Evolutionary conservation across 208 protist genomes (phyloP).

Genomic region (Kentomonas sorsogonicus): DNA sequence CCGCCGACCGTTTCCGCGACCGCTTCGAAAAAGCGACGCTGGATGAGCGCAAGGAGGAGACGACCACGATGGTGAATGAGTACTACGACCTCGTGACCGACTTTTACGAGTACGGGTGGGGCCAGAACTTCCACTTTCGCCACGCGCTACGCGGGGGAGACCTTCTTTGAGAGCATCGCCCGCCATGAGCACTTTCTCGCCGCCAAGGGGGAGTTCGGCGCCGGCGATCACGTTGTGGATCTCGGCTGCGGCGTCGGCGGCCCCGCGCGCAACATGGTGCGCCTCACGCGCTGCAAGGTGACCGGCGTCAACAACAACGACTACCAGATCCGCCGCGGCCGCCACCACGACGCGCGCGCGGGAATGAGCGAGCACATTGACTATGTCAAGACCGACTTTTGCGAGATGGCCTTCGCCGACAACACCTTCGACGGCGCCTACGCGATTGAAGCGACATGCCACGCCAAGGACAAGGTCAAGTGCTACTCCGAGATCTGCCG

Average conservation of each 20-base stretch:
- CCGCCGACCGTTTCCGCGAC: slow-evolving; percentile 73
- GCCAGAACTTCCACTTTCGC: slow-evolving; percentile 96
- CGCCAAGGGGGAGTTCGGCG: slow-evolving; percentile 72
- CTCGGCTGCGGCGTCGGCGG: slow-evolving; percentile 96
- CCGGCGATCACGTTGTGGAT: slow-evolving; percentile 83
- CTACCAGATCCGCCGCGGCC: slow-evolving; percentile 92
- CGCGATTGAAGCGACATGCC: slow-evolving; percentile 96
- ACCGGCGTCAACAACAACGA: slow-evolving; percentile 97
- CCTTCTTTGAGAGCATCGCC: slow-evolving; percentile 87
- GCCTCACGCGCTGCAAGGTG: slow-evolving; percentile 91
- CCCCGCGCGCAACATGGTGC: slow-evolving; percentile 92
- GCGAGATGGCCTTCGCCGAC: slow-evolving; percentile 84
- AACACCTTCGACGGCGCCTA: slow-evolving; percentile 93
- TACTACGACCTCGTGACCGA: slow-evolving; percentile 97
- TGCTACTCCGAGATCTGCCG: slow-evolving; percentile 93
- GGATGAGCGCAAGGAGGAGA: slow-evolving; percentile 59
- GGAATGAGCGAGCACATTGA: slow-evolving; percentile 71
- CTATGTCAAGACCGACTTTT: slow-evolving; percentile 94
- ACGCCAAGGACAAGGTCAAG: slow-evolving; percentile 91
- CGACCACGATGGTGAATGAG: slow-evolving; percentile 88
- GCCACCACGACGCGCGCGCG: slow-evolving; percentile 54
- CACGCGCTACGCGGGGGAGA: slow-evolving; percentile 73
- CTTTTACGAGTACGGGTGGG: slow-evolving; percentile 97
- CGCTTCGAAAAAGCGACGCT: slow-evolving; percentile 71
- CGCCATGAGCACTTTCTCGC: slow-evolving; percentile 96